phyloP scores from a whole-genome alignment of 371 early-diverging fungal genomes.

The Lichtheimia hyalospora region DNA sequence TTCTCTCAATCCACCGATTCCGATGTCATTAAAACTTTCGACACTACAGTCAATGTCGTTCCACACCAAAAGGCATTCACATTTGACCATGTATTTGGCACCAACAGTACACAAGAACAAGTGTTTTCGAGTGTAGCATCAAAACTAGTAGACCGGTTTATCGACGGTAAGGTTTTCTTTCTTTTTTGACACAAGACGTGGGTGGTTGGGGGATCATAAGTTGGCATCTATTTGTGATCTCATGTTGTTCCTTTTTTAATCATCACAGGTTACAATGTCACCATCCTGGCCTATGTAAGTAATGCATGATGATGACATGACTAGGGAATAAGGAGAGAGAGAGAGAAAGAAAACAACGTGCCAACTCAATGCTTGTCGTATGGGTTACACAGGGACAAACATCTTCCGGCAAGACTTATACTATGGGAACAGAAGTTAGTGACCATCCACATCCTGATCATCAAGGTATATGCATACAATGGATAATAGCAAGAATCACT shows the following conservation, averaged over 20 bases:
- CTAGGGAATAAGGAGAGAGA: not conserved
- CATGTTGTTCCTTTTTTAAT: constrained; percentile 2
- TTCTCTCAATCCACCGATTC: constrained; percentile 44
- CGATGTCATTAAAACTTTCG: constrained; percentile 40
- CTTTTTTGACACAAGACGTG: too few species aligned
- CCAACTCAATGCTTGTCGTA: not conserved
- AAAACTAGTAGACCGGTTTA: constrained; percentile 79
- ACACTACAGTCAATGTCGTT: constrained; percentile 40
- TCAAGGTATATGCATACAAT: constrained; percentile 30
- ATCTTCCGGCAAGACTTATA: constrained; percentile 97
- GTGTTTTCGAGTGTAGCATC: constrained; percentile 71
- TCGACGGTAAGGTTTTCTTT: constrained; percentile 67
- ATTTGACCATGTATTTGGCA: constrained; percentile 25
- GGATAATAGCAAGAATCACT: not conserved
- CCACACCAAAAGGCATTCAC: constrained; percentile 43
- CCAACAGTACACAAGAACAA: constrained; percentile 59
- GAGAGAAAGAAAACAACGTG: not conserved
- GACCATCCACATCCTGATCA: constrained; percentile 50
- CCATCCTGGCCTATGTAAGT: constrained; percentile 93
- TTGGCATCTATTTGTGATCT: not conserved
- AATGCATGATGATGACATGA: not conserved
- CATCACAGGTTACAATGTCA: constrained; percentile 85
- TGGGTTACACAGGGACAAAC: constrained; percentile 72
- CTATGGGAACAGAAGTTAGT: constrained; percentile 92
- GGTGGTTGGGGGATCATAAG: too few species aligned